phyloP scores from a whole-genome alignment of 352 stramenopile genomes.

The Blastocystis sp. region DNA sequence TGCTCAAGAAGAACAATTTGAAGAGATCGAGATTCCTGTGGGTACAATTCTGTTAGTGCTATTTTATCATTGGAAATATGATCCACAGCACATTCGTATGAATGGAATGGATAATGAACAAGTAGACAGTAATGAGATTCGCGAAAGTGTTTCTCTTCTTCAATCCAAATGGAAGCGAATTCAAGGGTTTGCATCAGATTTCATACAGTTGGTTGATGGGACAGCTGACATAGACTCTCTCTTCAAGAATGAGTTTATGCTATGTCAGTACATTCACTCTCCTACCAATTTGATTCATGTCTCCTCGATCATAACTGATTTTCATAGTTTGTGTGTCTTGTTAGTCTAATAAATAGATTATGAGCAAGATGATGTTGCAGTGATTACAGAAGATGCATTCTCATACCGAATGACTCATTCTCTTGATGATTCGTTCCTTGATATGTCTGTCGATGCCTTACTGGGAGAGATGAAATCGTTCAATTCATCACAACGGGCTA shows the following conservation, averaged over 20 bases:
- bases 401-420: background rate
- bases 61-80: background rate
- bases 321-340: background rate
- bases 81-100: background rate
- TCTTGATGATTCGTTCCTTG: background rate
- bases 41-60: background rate
- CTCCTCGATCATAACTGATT: too few relatives aligned
- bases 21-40: background rate
- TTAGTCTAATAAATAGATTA: background rate
- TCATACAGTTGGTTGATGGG: too few relatives aligned
- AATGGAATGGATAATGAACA: background rate
- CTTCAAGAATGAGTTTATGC: too few relatives aligned
- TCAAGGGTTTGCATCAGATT: too few relatives aligned
- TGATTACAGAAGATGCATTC: background rate
- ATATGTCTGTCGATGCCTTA: background rate
- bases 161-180: too few relatives aligned
- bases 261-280: too few relatives aligned
- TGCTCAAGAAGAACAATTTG: background rate
- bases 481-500: background rate
- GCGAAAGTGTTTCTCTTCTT: background rate
- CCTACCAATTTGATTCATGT: too few relatives aligned
- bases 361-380: background rate
- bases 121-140: conserved; percentile 6
- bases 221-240: too few relatives aligned
- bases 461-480: background rate